phyloP scores from a whole-genome alignment of 139 green algal species.

The Chlorella vulgaris region DNA sequence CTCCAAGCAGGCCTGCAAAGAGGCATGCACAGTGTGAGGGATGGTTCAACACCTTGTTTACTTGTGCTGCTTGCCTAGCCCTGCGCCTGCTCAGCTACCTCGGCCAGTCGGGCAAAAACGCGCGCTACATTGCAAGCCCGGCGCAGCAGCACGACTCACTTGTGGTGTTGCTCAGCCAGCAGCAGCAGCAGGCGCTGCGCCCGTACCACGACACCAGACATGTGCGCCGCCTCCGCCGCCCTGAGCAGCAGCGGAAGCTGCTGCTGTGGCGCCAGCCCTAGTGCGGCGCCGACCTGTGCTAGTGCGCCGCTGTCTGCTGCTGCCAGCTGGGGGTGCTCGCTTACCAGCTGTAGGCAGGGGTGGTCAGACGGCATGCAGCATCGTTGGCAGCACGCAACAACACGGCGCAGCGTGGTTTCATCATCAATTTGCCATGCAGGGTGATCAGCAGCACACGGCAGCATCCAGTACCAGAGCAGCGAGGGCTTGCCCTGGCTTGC shows the following conservation, averaged over 20 bases:
- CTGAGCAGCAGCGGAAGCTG: conserved; percentile 25
- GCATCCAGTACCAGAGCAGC: neutral
- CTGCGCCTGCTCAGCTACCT: no score
- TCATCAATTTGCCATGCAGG: neutral
- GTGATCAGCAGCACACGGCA: neutral
- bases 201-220: neutral
- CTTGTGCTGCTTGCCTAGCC: no score
- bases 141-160: neutral
- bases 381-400: neutral
- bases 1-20: conserved; percentile 15
- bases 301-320: conserved; percentile 14
- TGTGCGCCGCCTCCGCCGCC: neutral
- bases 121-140: neutral
- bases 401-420: no score
- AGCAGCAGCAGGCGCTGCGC: neutral
- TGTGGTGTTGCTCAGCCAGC: conserved; percentile 8
- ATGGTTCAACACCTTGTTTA: no score
- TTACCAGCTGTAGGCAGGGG: neutral
- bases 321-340: conserved; percentile 5
- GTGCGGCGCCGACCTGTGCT: conserved; percentile 5
- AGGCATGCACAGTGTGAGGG: no score
- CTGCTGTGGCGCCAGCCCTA: conserved; percentile 15
- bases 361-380: neutral
- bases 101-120: no score
- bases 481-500: neutral